A percentile compares a stretch with the other conserved stretches of the same genome.
These are phyloP conservation scores for Alnus glutinosa DNA, from an alignment of 306 rosid species.

Conservation along the genomic window DNA sequence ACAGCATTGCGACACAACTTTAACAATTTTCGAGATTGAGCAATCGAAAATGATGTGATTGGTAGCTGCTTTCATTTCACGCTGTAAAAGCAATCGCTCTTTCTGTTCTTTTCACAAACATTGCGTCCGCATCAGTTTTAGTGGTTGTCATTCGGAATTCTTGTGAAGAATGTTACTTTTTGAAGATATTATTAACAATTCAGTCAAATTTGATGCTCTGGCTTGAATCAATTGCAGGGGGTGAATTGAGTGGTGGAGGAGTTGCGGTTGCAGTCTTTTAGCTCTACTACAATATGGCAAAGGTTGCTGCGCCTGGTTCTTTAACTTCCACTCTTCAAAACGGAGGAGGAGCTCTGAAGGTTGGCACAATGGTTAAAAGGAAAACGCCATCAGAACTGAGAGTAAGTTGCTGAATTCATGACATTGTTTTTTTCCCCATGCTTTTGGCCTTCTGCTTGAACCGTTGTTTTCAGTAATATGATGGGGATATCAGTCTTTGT, in stretches of 20 bases:
- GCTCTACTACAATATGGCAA: conserved; percentile 47
- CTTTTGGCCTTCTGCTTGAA: background rate
- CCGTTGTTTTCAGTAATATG: background rate
- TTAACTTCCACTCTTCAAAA: conserved; percentile 52
- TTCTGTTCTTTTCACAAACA: background rate
- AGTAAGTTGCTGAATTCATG: conserved; percentile 26
- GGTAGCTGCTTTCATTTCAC: background rate
- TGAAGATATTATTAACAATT: background rate
- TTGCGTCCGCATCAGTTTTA: background rate
- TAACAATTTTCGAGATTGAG: background rate
- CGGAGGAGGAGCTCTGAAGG: conserved; percentile 47
- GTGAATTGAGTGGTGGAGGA: conserved; percentile 24
- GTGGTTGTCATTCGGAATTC: background rate
- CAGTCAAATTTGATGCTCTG: background rate
- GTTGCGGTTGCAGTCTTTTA: background rate
- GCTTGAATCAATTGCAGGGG: conserved; percentile 11
- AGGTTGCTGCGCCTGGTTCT: conserved; percentile 55
- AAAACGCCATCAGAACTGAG: conserved; percentile 85
- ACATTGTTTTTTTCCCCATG: background rate
- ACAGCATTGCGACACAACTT: background rate
- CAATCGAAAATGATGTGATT: background rate
- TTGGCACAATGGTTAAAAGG: conserved; percentile 49
- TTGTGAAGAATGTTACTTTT: background rate
- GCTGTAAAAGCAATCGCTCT: background rate
- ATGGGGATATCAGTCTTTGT: background rate